A percentile compares a stretch with the other conserved stretches of the same genome.
These are phyloP conservation scores for Penicilliopsis zonata DNA, from an alignment of 495 filamentous ascomycete species.

Conservation along the genomic window DNA sequence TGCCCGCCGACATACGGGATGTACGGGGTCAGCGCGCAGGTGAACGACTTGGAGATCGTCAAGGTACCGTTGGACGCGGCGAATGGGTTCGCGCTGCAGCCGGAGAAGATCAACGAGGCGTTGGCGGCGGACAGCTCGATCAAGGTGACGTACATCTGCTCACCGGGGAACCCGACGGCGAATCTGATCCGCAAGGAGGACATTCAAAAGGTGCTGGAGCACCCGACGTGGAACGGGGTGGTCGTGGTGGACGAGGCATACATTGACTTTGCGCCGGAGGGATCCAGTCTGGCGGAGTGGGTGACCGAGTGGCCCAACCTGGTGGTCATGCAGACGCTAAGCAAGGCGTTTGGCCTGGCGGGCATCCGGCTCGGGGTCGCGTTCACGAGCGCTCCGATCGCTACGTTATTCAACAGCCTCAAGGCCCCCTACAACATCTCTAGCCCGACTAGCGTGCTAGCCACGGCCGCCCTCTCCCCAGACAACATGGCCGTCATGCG, in stretches of 20 bases:
- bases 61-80: constrained; percentile 61
- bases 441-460: constrained; percentile 73
- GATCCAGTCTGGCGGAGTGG: constrained; percentile 81
- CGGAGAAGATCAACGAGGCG: constrained; percentile 49
- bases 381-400: constrained; percentile 57
- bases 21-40: constrained; percentile 86
- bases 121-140: constrained; percentile 55
- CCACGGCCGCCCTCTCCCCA: constrained; percentile 52
- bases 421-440: constrained; percentile 96
- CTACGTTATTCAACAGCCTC: constrained; percentile 68
- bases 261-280: constrained; percentile 80
- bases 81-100: constrained; percentile 57
- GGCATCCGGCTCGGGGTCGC: constrained; percentile 73
- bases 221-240: constrained; percentile 91
- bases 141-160: constrained; percentile 86
- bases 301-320: constrained; percentile 90
- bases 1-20: constrained; percentile 98
- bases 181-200: constrained; percentile 65
- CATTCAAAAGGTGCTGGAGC: constrained; percentile 59
- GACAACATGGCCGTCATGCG: constrained; percentile 61
- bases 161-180: constrained; percentile 88
- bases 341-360: constrained; percentile 91
- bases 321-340: constrained; percentile 94
- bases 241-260: constrained; percentile 94
- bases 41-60: constrained; percentile 82